Conservation (phyloP, 768 basidiomycete genomes). For the Boletus tylopilopsis region DNA sequence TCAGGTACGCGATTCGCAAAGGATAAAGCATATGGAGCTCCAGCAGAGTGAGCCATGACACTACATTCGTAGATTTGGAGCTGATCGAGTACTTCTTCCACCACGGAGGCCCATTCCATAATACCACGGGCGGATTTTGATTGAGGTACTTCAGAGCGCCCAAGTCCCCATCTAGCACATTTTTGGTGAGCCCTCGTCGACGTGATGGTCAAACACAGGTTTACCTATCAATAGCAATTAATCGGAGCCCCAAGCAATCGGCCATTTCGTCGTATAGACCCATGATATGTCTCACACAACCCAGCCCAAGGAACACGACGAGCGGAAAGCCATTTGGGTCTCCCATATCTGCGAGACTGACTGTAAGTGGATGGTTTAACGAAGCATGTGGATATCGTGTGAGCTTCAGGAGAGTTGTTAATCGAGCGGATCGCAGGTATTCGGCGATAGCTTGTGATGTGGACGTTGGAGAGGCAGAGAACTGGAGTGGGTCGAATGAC, state of each 20-base stretch:
- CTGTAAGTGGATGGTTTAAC: slow-evolving; percentile 65
- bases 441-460: slow-evolving; percentile 74
- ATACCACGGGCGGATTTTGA: slow-evolving; percentile 72
- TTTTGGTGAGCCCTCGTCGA: slow-evolving; percentile 11
- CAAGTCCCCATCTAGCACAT: slow-evolving; percentile 78
- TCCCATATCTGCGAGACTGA: slow-evolving; percentile 94
- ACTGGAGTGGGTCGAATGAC: slow-evolving; percentile 25
- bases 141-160: slow-evolving; percentile 69
- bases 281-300: slow-evolving; percentile 92
- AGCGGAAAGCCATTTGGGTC: slow-evolving; percentile 82
- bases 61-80: slow-evolving; percentile 77
- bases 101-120: slow-evolving; percentile 85
- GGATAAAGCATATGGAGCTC: slow-evolving; percentile 90
- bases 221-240: slow-evolving; percentile 93
- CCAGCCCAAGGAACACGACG: slow-evolving; percentile 88
- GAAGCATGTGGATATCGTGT: slow-evolving; percentile 79
- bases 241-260: slow-evolving; percentile 73
- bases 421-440: slow-evolving; percentile 80
- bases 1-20: slow-evolving; percentile 73
- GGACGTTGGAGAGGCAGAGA: slow-evolving; percentile 46
- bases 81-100: slow-evolving; percentile 85
- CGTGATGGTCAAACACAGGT: slow-evolving; percentile 15
- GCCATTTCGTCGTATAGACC: slow-evolving; percentile 97
- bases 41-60: slow-evolving; percentile 94
- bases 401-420: slow-evolving; percentile 79